A percentile compares a stretch with the other conserved stretches of the same genome.
phyloP scores from a whole-genome alignment of 768 basidiomycete species.

The Rhizopogon roseolus region DNA sequence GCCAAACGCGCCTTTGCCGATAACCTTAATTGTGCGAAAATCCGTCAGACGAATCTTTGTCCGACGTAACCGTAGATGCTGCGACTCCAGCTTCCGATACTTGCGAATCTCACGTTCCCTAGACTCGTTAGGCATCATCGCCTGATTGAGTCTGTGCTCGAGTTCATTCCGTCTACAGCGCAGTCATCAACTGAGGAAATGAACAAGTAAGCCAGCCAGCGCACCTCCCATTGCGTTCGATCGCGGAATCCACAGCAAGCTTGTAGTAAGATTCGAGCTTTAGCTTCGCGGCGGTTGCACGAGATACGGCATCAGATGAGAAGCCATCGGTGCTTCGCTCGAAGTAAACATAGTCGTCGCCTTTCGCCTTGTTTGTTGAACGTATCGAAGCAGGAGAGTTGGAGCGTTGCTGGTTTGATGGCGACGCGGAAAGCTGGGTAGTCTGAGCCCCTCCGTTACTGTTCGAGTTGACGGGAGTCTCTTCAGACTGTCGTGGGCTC shows the following conservation, averaged over 20 bases:
- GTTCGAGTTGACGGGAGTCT: background rate
- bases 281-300: constrained; percentile 89
- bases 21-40: constrained; percentile 96
- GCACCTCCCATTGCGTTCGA: constrained; percentile 91
- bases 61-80: constrained; percentile 85
- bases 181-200: constrained; percentile 4
- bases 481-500: constrained; percentile 27
- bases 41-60: constrained; percentile 92
- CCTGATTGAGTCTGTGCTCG: constrained; percentile 78
- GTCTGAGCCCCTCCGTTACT: background rate
- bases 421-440: constrained; percentile 4
- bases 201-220: constrained; percentile 7
- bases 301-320: constrained; percentile 82
- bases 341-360: constrained; percentile 86
- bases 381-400: constrained; percentile 24
- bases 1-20: constrained; percentile 98
- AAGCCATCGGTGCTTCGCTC: constrained; percentile 80
- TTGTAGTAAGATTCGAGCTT: constrained; percentile 99
- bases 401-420: constrained; percentile 20
- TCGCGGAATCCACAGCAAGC: constrained; percentile 94
- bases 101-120: constrained; percentile 87
- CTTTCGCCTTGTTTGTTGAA: constrained; percentile 24
- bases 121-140: constrained; percentile 67
- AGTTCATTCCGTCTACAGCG: constrained; percentile 75
- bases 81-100: constrained; percentile 82